Evolutionary conservation across 1,139 yeast genomes (phyloP), one percentile per base, ranked within the genome.

Genomic region (Blastobotrys aristatus): DNA sequence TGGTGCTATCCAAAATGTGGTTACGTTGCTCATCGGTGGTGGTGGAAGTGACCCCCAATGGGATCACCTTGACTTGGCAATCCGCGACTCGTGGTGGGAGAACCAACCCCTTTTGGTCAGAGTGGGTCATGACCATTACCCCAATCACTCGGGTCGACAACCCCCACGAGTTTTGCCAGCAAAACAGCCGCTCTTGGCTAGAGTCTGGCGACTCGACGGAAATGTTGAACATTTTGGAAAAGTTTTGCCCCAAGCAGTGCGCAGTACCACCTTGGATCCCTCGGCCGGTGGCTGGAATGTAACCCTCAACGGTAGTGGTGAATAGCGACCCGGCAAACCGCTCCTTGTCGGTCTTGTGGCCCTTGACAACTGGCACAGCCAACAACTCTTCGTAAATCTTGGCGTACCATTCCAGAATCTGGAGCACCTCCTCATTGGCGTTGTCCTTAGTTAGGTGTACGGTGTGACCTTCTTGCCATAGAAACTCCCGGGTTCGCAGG

Each of bases 381-480:
- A 94, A 80, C 63, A 94, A 76, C 59, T 90, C 95, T 70, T 83
- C 83, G 69, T 92, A 94, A 52, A 94, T 77, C 53, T 81, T 80
- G 53, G 84, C 83, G 69, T 94, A 94, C 71, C 80, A 82, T 56
- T 87, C 94, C 65, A 92, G 79, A 62, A 94, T 89, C 68, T 84
- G 84, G 60, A 79, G 67, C 26, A 92, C 98, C 73, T 94, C 98
- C 50, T 73, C 74, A 52, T 78, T 76, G 34, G 98, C 97, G 51
- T 78, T 90, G 51, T 81, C 84, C 57, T 73, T 72, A 50, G 94
- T 84, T 65, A 92, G 77, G 66, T 87, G 96, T 48, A 96, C 98
- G 47, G 98, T 94, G 73, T 94, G 99, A 57, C 99, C 99, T 73
- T 94, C 99, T 74, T 94, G 99, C 99, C 99, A 94, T 69, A 94